Evolutionary conservation across 768 basidiomycete species (phyloP).

Genomic region (Pulveroboletus sp.): DNA sequence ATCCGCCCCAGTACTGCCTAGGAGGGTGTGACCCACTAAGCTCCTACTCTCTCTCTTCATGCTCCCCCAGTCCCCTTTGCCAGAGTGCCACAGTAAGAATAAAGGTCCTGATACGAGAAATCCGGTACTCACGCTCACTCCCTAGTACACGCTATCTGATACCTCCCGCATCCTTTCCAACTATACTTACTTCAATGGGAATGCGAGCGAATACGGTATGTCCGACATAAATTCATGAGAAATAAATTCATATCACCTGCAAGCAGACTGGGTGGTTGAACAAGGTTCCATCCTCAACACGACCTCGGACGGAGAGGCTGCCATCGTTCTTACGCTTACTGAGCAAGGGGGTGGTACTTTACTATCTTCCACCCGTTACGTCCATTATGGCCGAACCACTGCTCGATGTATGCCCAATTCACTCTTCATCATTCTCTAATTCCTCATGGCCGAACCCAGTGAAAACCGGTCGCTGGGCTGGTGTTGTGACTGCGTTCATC

Average conservation of each 20-base stretch:
- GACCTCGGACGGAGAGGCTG: slow-evolving; percentile 53
- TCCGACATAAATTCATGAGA: not conserved
- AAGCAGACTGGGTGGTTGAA: slow-evolving; percentile 66
- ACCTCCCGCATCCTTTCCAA: slow-evolving; percentile 66
- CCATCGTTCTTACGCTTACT: slow-evolving; percentile 64
- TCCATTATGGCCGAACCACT: slow-evolving; percentile 78
- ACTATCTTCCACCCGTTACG: slow-evolving; percentile 73
- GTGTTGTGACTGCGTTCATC: slow-evolving; percentile 82
- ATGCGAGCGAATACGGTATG: slow-evolving; percentile 63
- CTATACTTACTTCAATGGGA: slow-evolving; percentile 65
- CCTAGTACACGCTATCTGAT: slow-evolving; percentile 59
- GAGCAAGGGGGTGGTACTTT: slow-evolving; percentile 72
- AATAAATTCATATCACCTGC: not conserved
- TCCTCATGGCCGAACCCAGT: slow-evolving; percentile 45
- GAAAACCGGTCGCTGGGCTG: slow-evolving; percentile 75
- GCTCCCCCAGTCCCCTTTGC: slow-evolving; percentile 70
- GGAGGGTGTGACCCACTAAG: slow-evolving; percentile 83
- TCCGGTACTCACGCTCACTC: not conserved
- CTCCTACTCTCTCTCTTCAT: slow-evolving; percentile 62
- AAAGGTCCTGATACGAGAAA: not conserved
- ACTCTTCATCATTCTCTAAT: not conserved
- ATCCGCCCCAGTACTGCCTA: slow-evolving; percentile 58
- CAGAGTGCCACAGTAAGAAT: slow-evolving; percentile 50
- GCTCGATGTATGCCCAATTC: slow-evolving; percentile 42
- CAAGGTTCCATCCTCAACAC: slow-evolving; percentile 63